Conservation (phyloP, 2,329 filamentous ascomycete species). For the Podosphaera aphanis region DNA sequence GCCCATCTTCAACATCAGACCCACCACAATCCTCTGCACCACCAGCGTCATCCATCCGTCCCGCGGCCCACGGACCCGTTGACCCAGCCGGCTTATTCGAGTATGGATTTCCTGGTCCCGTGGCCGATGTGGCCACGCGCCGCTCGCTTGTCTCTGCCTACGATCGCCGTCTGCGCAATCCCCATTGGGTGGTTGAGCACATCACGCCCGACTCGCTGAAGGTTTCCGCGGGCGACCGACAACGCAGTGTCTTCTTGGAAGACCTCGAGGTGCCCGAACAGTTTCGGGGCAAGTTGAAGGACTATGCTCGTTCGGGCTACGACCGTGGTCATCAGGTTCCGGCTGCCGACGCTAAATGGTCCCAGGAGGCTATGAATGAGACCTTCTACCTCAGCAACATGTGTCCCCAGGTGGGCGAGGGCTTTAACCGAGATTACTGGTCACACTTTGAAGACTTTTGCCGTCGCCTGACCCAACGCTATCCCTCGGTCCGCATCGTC, state of each 20-base stretch:
- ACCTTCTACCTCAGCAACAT: constrained; percentile 91
- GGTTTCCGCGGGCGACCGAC: constrained; percentile 54
- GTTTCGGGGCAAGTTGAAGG: constrained; percentile 74
- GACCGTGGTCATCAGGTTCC: constrained; percentile 94
- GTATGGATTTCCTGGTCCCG: constrained; percentile 79
- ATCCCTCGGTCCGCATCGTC: constrained; percentile 73
- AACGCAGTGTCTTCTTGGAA: constrained; percentile 63
- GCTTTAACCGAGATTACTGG: constrained; percentile 99
- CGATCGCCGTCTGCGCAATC: constrained; percentile 78
- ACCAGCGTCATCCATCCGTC: no score
- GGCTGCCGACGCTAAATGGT: constrained; percentile 90
- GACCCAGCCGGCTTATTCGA: constrained; percentile 57
- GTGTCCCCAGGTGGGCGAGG: constrained; percentile 94
- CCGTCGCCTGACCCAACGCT: constrained; percentile 52
- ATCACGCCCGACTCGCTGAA: constrained; percentile 74
- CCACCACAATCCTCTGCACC: background rate
- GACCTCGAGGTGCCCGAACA: constrained; percentile 56
- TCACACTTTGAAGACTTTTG: constrained; percentile 97
- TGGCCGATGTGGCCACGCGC: constrained; percentile 58
- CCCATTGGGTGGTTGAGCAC: constrained; percentile 87
- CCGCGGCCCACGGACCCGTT: no score
- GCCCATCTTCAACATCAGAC: constrained; percentile 12
- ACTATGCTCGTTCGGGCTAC: constrained; percentile 88
- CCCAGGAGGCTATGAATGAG: constrained; percentile 77
- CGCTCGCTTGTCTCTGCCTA: constrained; percentile 64